Base-by-base conservation (phyloP, 306 rosid genomes). In the Canavalia ensiformis region DNA sequence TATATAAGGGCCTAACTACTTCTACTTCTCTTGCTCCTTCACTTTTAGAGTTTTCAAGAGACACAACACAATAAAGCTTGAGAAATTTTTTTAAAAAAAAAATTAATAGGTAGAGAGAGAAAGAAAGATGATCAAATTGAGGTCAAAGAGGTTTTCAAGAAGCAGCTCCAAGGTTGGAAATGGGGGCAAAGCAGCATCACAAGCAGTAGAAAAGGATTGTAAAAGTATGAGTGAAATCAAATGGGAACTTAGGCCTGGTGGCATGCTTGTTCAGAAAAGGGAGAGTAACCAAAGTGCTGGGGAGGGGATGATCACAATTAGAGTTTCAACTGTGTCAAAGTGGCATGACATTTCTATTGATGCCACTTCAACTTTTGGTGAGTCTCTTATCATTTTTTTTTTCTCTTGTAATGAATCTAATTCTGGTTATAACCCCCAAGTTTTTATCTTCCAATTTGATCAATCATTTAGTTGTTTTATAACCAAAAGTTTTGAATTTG, bases 211-310 rank as follows among this genome's bases (percentile, higher is more conserved):
- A 68, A 84, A 84, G 62, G 85, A 77, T 4, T 46, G 85, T 51
- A 63, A 37, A 51, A 74, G 59, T 70, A 13, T 57, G 7, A 25
- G 81, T 37, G 94, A 95, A 73, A 90, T 93, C 86, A 89, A 95
- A 80, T 95, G 99, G 99, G 99, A 95, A 76, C 90, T 90, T 41
- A 84, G 99, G 37, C 98, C 99, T 1, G 98, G 99, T 51, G 99
- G 99, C 70, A 95, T 95, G 99, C 97, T 95, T 28, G 99, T 95
- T 12, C 99, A 95, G 52, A 93, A 83, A 45, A 93, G 99, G 70
- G 99, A 91, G 82, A 81, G 54, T 33, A 69, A 50, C 39, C 85
- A 81, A 72, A 80, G 80, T 55, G 62, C 4, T 12, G 94, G 86
- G 7, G 93, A 91, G 8, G 90, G 84, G 7, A 12, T 89, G 9